Percentiles rank a stretch among this genome's conserved stretches.
Conservation (phyloP, 169 alveolate genomes). For the Eimeria tenella region DNA sequence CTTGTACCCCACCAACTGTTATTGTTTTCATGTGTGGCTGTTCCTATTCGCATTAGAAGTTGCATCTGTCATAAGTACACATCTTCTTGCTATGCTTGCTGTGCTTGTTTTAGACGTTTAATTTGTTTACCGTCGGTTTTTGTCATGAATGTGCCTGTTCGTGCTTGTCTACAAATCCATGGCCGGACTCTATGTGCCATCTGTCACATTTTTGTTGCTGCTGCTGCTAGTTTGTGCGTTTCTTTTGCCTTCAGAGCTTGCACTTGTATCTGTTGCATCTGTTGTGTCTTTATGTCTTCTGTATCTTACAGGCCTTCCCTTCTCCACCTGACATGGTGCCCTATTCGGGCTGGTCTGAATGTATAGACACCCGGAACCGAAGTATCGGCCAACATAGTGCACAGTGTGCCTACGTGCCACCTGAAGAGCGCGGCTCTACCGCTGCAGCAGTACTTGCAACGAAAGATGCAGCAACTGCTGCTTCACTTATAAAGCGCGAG, state of each 20-base stretch:
- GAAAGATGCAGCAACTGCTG: conserved; percentile 30
- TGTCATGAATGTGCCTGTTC: no score
- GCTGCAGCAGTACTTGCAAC: conserved; percentile 13
- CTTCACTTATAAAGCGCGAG: conserved; percentile 77
- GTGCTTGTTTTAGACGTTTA: no score
- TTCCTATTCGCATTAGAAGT: no score
- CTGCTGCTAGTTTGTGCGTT: conserved; percentile 26
- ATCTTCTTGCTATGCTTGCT: no score
- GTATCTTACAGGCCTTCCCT: neutral
- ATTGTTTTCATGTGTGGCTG: no score
- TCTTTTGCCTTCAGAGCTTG: neutral
- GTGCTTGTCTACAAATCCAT: no score
- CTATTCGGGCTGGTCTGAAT: conserved; percentile 66
- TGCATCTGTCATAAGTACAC: no score
- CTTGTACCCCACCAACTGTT: no score
- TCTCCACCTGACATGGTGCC: conserved; percentile 55
- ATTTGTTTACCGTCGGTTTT: no score
- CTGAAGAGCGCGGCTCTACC: conserved; percentile 44
- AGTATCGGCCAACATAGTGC: conserved; percentile 11
- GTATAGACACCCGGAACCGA: conserved; percentile 73
- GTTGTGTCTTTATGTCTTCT: neutral
- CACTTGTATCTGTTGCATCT: neutral
- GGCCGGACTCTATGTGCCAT: neutral
- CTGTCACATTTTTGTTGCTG: neutral
- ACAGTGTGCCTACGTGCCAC: conserved; percentile 73